These are phyloP conservation scores for Glomus cerebriforme DNA, from an alignment of 192 early-diverging fungal genomes.

Conservation along the genomic window DNA sequence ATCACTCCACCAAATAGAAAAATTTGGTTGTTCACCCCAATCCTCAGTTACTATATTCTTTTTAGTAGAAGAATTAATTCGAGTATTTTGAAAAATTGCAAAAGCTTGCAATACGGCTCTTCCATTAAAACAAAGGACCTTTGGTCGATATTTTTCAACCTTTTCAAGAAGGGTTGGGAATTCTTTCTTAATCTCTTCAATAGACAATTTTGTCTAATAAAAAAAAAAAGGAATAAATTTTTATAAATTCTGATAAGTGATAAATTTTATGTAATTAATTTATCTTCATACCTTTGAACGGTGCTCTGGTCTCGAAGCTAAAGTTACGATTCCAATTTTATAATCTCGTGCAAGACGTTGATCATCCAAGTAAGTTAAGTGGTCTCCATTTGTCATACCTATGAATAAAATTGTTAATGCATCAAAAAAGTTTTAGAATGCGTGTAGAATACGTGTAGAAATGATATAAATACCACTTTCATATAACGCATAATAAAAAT, in stretches of 20 bases:
- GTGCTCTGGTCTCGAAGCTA: conserved; percentile 52
- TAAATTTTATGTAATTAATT: too few relatives aligned
- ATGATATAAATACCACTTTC: conserved; percentile 48
- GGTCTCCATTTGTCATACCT: conserved; percentile 38
- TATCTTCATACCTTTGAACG: conserved; percentile 5
- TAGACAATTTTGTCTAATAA: conserved; percentile 50
- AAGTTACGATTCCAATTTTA: conserved; percentile 66
- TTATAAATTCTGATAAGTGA: too few relatives aligned
- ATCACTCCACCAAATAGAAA: background rate
- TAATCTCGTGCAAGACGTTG: conserved; percentile 44
- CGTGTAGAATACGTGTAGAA: background rate
- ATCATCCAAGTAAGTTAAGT: conserved; percentile 57
- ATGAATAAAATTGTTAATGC: background rate
- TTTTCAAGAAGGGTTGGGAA: conserved; percentile 65
- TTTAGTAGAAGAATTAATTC: background rate
- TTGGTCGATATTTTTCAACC: conserved; percentile 57
- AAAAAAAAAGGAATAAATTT: too few relatives aligned
- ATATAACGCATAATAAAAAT: conserved; percentile 72
- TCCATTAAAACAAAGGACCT: conserved; percentile 69
- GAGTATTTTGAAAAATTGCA: background rate
- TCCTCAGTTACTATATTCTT: background rate
- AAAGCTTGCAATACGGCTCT: conserved; percentile 73
- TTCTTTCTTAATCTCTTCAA: conserved; percentile 56
- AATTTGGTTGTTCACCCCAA: background rate
- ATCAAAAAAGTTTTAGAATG: background rate